Evolutionary conservation across 208 protist species (phyloP), one percentile per base, ranked within the genome.

Genomic region (Zelonia costaricensis): DNA sequence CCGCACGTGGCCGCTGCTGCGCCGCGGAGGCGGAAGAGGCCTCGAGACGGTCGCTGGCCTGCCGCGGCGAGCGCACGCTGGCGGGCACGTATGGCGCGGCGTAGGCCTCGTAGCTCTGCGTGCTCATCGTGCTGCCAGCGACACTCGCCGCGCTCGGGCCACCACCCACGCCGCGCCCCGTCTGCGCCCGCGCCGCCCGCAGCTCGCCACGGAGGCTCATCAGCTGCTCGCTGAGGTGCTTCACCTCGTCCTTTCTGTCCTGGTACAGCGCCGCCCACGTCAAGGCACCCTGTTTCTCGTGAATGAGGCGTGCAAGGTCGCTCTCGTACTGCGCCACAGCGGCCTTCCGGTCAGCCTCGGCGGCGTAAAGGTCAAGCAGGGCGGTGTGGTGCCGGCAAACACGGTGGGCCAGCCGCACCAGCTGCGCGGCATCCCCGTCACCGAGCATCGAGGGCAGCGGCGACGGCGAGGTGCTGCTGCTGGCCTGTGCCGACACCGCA

Each of bases 1-100:
- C 47, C 25, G 25, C 13, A 3, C 23, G 28, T 35, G 12, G 9
- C 10, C 22, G 27, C 28, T 3, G 6, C 25, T 30, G 16, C 9
- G 33, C 5, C n/a, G n/a, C n/a, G 15, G 51, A 57, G 22, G 22
- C 20, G 12, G 40, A 42, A 16, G 15, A 13, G 53, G 13, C 1
- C n/a, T 20, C 16, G 1, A 18, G 27, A 1, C 15, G 25, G 2
- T 39, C 51, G 8, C 7, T 16, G 0, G 36, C 25, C 16, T 10
- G 3, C 9, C 1, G 10, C 28, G 0, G 25, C 36, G 10, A 12
- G 36, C 44, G 27, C 13, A 64, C 25, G 20, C 48, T 67, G 7
- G 56, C 3, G 8, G 85, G 85, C 27, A 92, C 78, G 60, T 76
- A 92, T 0, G 85, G 85, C 18, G 62, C 65, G 3, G 74, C 49